phyloP scores from a whole-genome alignment of 2,329 filamentous ascomycete species.

The Neofusicoccum ribis region DNA sequence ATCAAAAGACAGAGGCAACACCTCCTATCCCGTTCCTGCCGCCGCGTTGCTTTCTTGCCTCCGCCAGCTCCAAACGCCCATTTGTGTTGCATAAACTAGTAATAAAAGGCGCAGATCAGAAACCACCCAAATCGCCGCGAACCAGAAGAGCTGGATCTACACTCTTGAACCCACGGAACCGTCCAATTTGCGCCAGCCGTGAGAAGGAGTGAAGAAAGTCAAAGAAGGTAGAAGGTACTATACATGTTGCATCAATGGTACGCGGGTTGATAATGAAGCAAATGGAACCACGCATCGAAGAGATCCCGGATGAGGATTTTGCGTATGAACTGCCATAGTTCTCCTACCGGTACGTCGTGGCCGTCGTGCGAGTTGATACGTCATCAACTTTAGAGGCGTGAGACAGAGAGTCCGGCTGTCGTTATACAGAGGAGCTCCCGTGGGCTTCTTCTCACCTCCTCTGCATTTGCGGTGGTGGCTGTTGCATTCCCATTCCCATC shows the following conservation, averaged over 20 bases:
- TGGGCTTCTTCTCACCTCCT: conserved; percentile 18
- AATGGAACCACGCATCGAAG: not conserved
- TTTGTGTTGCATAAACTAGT: conserved; percentile 12
- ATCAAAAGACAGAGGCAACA: not conserved
- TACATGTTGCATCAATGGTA: conserved; percentile 11
- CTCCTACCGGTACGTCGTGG: not conserved
- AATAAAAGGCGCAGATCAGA: not conserved
- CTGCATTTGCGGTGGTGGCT: conserved; percentile 30
- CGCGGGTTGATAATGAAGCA: not conserved
- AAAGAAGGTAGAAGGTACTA: conserved; percentile 8
- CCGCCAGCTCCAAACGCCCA: conserved; percentile 15
- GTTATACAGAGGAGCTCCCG: not conserved
- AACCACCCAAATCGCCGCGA: not conserved
- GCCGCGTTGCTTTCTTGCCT: not conserved
- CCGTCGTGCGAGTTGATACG: not conserved
- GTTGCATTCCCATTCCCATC: conserved; percentile 37
- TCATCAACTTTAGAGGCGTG: not conserved
- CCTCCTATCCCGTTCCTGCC: not conserved
- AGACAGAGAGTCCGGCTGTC: not conserved
- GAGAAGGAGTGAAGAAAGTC: conserved; percentile 14
- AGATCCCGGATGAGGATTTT: not conserved
- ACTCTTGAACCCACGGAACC: conserved; percentile 14
- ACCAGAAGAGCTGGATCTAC: conserved; percentile 15
- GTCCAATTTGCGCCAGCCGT: conserved; percentile 14
- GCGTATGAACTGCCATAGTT: not conserved